phyloP scores from a whole-genome alignment of 2,329 filamentous ascomycete species.

The Penicillium nordicum region DNA sequence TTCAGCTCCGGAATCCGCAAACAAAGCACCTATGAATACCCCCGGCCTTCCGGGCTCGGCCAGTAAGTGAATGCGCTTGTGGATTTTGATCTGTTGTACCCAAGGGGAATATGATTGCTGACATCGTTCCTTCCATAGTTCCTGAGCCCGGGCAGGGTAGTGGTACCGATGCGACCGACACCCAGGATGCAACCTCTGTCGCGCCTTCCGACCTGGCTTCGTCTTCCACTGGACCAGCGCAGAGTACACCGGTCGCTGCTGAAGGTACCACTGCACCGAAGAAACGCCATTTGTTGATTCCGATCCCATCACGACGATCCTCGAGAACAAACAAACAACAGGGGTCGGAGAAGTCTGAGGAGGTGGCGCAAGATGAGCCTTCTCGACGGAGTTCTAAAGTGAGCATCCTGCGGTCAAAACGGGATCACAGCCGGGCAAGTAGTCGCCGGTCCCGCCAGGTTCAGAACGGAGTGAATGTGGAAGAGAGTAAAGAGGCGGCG shows the following conservation, averaged over 20 bases:
- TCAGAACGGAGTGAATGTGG: conserved; percentile 31
- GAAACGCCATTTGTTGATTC: conserved; percentile 38
- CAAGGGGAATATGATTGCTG: conserved; percentile 8
- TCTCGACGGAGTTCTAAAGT: conserved; percentile 63
- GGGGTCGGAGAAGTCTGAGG: conserved; percentile 32
- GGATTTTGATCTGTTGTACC: conserved; percentile 1
- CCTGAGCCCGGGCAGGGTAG: conserved; percentile 25
- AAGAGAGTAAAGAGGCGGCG: conserved; percentile 32
- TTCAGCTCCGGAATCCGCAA: conserved; percentile 29
- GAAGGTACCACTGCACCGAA: conserved; percentile 28
- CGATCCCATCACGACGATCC: conserved; percentile 39
- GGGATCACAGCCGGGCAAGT: conserved; percentile 67
- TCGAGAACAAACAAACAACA: conserved; percentile 37
- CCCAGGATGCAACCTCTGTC: conserved; percentile 19
- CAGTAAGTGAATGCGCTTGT: conserved; percentile 25
- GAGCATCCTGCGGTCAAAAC: conserved; percentile 60
- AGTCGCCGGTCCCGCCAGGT: conserved; percentile 44
- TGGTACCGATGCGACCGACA: conserved; percentile 22
- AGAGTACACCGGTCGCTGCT: conserved; percentile 13
- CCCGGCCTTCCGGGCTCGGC: conserved; percentile 24
- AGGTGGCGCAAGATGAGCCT: conserved; percentile 32
- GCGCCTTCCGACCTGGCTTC: conserved; percentile 18
- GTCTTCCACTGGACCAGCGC: conserved; percentile 6
- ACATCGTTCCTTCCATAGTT: conserved; percentile 19
- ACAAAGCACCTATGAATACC: conserved; percentile 34